Conservation (phyloP, 1,139 yeast genomes). For the Wickerhamiella pararugosa region DNA sequence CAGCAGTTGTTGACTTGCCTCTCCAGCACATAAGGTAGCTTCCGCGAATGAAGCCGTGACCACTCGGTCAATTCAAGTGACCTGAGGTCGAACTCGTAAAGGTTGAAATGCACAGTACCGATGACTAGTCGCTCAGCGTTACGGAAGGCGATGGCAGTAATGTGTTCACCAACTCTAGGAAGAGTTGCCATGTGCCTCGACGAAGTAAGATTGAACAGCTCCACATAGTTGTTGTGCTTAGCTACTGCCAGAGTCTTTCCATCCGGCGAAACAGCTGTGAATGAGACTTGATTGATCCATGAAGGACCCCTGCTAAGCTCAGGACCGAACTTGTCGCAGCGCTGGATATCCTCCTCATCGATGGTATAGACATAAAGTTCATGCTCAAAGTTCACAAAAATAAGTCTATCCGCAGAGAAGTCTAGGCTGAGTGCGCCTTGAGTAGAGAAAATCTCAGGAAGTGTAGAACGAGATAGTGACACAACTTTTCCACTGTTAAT, state of each 20-base stretch:
- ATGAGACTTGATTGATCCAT: conserved; percentile 10
- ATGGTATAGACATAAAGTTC: conserved; percentile 42
- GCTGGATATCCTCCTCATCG: conserved; percentile 12
- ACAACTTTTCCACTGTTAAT: conserved; percentile 6
- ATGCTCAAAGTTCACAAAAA: conserved; percentile 51
- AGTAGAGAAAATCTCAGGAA: conserved; percentile 11
- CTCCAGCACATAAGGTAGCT: conserved; percentile 51
- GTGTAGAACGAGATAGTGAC: conserved; percentile 26
- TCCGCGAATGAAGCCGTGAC: conserved; percentile 66
- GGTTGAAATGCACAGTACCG: conserved; percentile 57
- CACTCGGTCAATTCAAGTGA: conserved; percentile 42
- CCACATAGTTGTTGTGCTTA: conserved; percentile 20
- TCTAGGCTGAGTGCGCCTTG: conserved; percentile 40
- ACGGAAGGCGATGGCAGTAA: conserved; percentile 51
- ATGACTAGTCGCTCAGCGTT: conserved; percentile 39
- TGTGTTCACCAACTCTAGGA: conserved; percentile 20
- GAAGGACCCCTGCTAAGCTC: conserved; percentile 8
- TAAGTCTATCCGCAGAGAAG: conserved; percentile 30
- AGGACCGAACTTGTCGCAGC: conserved; percentile 29
- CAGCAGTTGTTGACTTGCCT: conserved; percentile 53
- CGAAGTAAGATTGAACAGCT: conserved; percentile 29
- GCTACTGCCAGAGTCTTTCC: conserved; percentile 13
- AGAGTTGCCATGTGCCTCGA: conserved; percentile 10
- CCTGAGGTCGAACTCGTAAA: conserved; percentile 47
- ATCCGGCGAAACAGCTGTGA: conserved; percentile 11